phyloP scores from a whole-genome alignment of 352 stramenopile genomes.

The Phytophthora brassicae region DNA sequence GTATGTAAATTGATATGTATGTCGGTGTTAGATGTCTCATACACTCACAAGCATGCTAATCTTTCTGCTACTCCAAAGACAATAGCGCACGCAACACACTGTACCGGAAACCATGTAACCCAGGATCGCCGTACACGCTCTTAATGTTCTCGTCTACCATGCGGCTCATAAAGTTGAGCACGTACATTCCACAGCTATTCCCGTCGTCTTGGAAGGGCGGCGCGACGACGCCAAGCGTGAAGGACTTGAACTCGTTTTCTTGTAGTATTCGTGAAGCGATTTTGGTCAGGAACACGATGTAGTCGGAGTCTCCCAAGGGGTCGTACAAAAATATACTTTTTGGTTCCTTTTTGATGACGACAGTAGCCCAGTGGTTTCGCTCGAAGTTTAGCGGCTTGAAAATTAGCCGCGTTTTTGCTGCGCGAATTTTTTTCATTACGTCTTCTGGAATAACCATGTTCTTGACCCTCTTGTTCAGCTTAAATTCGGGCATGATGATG shows the following conservation, averaged over 20 bases:
- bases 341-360: background rate
- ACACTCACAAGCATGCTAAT: too few species aligned
- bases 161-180: background rate
- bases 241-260: background rate
- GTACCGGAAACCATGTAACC: background rate
- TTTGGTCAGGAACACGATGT: background rate
- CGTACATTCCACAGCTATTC: background rate
- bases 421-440: background rate
- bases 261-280: background rate
- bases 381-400: slow-evolving; percentile 1
- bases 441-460: background rate
- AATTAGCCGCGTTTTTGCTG: background rate
- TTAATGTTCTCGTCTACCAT: background rate
- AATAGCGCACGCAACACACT: background rate
- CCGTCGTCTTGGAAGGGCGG: background rate
- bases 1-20: too few species aligned
- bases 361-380: background rate
- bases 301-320: background rate
- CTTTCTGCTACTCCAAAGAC: too few species aligned
- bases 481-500: background rate
- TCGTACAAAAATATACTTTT: background rate
- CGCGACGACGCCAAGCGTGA: background rate
- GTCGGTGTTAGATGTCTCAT: too few species aligned
- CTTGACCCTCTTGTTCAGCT: background rate
- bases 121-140: background rate